phyloP scores from a whole-genome alignment of 805 yeast genomes.

The Wickerhamomyces chambardii region DNA sequence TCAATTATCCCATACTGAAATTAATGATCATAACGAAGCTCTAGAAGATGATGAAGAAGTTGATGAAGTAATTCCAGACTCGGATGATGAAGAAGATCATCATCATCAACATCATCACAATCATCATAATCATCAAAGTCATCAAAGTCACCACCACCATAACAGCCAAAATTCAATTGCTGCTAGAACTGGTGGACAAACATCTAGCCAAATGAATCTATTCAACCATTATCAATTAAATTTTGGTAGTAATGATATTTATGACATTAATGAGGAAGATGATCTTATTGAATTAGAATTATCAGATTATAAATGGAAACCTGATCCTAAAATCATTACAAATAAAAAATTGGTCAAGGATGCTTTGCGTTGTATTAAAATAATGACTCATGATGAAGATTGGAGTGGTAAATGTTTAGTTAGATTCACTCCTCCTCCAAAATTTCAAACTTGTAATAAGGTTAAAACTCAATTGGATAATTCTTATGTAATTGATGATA shows the following conservation, averaged over 20 bases:
- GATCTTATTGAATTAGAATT: constrained; percentile 9
- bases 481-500: not conserved
- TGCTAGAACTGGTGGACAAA: constrained; percentile 2
- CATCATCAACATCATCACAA: not conserved
- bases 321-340: constrained; percentile 26
- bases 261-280: constrained; percentile 5
- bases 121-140: no score
- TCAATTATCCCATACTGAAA: constrained; percentile 2
- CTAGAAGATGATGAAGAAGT: constrained; percentile 7
- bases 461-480: not conserved
- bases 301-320: constrained; percentile 38
- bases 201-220: no score
- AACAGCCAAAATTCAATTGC: constrained; percentile 12
- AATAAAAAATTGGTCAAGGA: constrained; percentile 36
- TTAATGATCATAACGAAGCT: constrained; percentile 4
- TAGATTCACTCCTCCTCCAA: constrained; percentile 21
- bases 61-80: constrained; percentile 7
- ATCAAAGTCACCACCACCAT: no score
- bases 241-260: constrained; percentile 7
- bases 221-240: not conserved
- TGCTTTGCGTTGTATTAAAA: constrained; percentile 47
- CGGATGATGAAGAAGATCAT: constrained; percentile 8
- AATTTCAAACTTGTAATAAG: constrained; percentile 1
- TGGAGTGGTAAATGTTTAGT: constrained; percentile 44
- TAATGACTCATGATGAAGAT: constrained; percentile 38